Conservation (phyloP, 805 yeast genomes). For the Candida koratica region DNA sequence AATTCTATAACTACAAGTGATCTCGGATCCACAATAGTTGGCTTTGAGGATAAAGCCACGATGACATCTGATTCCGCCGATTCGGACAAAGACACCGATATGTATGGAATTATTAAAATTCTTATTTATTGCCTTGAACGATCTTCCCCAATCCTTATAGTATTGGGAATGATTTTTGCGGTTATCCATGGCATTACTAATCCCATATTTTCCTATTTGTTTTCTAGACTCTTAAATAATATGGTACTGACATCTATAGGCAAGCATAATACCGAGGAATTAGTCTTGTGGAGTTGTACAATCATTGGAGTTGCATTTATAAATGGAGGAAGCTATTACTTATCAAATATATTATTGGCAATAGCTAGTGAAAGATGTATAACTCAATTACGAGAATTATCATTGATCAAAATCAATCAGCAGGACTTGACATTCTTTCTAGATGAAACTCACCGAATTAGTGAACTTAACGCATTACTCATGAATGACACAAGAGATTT, state of each 20-base stretch:
- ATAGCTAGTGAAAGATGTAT: constrained; percentile 69
- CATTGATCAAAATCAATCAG: constrained; percentile 46
- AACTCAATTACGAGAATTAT: constrained; percentile 43
- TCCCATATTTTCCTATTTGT: constrained; percentile 76
- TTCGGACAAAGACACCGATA: constrained; percentile 10
- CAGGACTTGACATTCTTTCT: constrained; percentile 56
- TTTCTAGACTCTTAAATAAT: constrained; percentile 64
- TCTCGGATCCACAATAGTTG: not conserved
- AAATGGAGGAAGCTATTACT: constrained; percentile 58
- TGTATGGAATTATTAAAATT: constrained; percentile 23
- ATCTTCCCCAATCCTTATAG: constrained; percentile 23
- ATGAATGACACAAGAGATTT: constrained; percentile 82
- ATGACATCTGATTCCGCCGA: not conserved
- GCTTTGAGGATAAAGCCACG: not conserved
- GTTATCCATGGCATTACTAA: constrained; percentile 57
- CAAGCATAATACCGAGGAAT: constrained; percentile 23
- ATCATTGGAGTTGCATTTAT: constrained; percentile 58
- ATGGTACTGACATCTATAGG: constrained; percentile 48
- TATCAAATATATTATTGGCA: constrained; percentile 48
- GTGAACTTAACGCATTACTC: constrained; percentile 60
- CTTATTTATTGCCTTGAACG: constrained; percentile 22
- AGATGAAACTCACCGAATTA: constrained; percentile 34
- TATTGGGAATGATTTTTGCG: constrained; percentile 51
- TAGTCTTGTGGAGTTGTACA: constrained; percentile 63
- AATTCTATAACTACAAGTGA: not conserved